Evolutionary conservation across 2,329 filamentous ascomycete species (phyloP), one percentile per base, ranked within the genome.

Genomic region (Talaromyces sp.): DNA sequence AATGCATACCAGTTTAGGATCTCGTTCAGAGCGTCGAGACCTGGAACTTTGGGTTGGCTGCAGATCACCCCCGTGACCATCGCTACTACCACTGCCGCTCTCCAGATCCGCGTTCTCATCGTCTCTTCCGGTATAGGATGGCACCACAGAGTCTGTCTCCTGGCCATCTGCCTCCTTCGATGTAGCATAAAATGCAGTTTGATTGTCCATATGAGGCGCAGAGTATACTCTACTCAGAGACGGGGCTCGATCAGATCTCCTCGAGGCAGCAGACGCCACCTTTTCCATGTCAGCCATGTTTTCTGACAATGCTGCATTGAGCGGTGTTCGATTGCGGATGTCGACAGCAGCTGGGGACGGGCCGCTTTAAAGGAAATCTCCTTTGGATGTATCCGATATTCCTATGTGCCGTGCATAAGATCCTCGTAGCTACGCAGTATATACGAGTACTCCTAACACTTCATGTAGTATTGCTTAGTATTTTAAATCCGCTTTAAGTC

Each of bases 221-320:
- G 64, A 66, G 45, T 54, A 62, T 15, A 62, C 64, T 59, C 41
- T 57, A 17, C 47, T 66, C 13, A 63, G 19, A 2, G 63, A 61
- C 11, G 31, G 57, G 17, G 58, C 31, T 27, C 27, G 52, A 15
- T 58, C 47, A 25, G 64, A 61, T 37, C 25, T 62, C 39, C 31
- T 49, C 35, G 64, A 61, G 22, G 54, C 47, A 33, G 62, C 65
- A 22, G 66, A 60, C 31, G 50, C 22, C 33, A 63, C 54, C 54
- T 65, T 67, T n/a, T 65, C 50, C 7, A 67, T 41, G 17, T 67
- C 66, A 3, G 49, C 35, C 66, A 65, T 67, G 33, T 25, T 56
- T 31, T 10, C n/a, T 31, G 49, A 52, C 9, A 52, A 33, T n/a
- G 49, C 15, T 17, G 27, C 27, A 52, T 52, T 52, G 49, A 33